Conservation (phyloP, 768 basidiomycete species). For the Lentinula aciculospora region DNA sequence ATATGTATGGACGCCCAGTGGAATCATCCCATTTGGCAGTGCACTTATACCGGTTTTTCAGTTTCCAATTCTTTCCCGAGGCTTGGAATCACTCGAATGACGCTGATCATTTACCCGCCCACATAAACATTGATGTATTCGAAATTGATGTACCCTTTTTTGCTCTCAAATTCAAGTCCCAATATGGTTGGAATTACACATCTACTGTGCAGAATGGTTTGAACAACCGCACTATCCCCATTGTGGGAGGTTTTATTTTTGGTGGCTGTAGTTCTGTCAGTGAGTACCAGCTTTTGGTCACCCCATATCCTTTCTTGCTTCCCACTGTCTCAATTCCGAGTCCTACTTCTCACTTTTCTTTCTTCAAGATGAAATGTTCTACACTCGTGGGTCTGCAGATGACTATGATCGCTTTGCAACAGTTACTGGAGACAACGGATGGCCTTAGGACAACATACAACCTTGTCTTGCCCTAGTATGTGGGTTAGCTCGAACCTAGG, state of each 20-base stretch:
- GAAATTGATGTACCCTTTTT: conserved; percentile 2
- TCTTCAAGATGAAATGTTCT: conserved; percentile 22
- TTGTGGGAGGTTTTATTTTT: conserved; percentile 20
- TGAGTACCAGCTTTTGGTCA: conserved; percentile 13
- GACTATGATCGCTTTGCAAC: conserved; percentile 26
- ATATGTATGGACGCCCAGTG: no score
- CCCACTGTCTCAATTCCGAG: not conserved
- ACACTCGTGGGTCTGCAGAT: conserved; percentile 24
- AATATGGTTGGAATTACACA: conserved; percentile 24
- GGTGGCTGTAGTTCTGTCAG: conserved; percentile 25
- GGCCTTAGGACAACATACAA: conserved; percentile 27
- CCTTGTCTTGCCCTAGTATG: conserved; percentile 16
- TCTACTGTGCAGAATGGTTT: conserved; percentile 22
- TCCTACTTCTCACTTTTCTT: not conserved
- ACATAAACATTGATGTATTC: not conserved
- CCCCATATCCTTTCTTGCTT: not conserved
- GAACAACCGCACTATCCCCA: conserved; percentile 16
- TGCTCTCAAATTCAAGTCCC: not conserved
- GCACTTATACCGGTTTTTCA: not conserved
- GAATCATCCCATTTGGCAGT: no score
- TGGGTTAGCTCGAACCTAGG: not conserved
- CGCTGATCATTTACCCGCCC: not conserved
- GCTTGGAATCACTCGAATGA: no score
- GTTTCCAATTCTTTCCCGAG: not conserved
- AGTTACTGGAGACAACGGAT: conserved; percentile 26